Base-by-base conservation (phyloP, 2,329 filamentous ascomycete species). In the Curvularia sp. region DNA sequence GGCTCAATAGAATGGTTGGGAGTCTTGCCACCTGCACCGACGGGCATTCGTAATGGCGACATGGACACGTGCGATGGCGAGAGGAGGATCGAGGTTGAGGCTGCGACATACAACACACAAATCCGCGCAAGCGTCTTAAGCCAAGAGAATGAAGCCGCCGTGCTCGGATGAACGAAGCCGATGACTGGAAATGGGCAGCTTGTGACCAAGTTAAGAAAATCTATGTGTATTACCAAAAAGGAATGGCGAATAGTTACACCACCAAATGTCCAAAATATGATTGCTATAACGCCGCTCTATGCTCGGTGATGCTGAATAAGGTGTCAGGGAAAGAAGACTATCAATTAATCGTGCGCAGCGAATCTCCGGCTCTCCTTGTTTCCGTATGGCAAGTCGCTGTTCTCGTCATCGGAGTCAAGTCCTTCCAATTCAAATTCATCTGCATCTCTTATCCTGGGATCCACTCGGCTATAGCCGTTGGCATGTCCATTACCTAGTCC, bases 361-460 rank as follows among this genome's bases (percentile, higher is more conserved):
- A 66, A 59, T 0, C 67, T 57, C 19, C 59, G 64, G 7, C 67
- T 63, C 49, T 73, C 71, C 34, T 75, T 76, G 30, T 59, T 60
- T n/a, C 56, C 61, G 12, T 66, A 57, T 3, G 51, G 43, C 2
- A 42, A 30, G 6, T 74, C 69, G 0, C 70, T 80, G 4, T 89
- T 89, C 51, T 97, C 93, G 18, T 96, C 93, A 43, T 96, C 93
- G 57, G 90, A 95, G 75, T 93, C 93, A 38, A 99, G 79, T 0
- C 92, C 94, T 59, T 95, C 92, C 1, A 99, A 83, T 78, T 98
- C 95, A 74, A 97, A 99, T 68, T 97, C 93, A 73, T 97, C 90
- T 0, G 91, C 93, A 72, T 96, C 93, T 28, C 86, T 83, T 36
- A 94, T 81, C 60, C 86, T 86, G 10, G 82, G 80, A 23, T 86